Conservation (phyloP, 768 basidiomycete genomes). For the Lyophyllum atratum region DNA sequence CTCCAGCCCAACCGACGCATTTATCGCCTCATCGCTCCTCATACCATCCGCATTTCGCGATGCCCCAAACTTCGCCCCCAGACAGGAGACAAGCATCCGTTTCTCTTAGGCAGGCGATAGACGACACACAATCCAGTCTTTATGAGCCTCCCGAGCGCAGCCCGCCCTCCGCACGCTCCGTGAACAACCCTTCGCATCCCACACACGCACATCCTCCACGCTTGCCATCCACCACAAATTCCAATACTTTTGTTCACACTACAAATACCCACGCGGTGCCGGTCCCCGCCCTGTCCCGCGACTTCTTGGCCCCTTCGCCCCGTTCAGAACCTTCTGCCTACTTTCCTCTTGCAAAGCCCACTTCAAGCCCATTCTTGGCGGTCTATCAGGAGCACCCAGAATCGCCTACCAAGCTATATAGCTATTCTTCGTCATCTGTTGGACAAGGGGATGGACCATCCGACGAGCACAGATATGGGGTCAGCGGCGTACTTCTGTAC, state of each 20-base stretch:
- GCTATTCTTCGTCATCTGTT: neutral
- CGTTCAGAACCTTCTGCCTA: constrained; percentile 1
- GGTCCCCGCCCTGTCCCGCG: too few species aligned
- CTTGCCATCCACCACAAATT: too few species aligned
- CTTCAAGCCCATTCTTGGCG: constrained; percentile 2
- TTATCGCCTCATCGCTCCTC: too few species aligned
- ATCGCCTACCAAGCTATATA: neutral
- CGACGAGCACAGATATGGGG: neutral
- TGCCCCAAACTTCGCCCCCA: too few species aligned
- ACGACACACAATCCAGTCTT: neutral
- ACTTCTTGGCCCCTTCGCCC: neutral
- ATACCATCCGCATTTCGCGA: too few species aligned
- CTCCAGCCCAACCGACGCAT: too few species aligned
- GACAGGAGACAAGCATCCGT: too few species aligned
- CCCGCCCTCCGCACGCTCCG: too few species aligned
- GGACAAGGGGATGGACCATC: neutral
- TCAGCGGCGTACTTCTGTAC: neutral
- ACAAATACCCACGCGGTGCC: neutral
- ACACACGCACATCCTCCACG: too few species aligned
- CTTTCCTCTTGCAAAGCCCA: constrained; percentile 1
- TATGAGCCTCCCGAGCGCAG: neutral
- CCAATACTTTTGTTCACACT: too few species aligned
- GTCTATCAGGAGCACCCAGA: neutral
- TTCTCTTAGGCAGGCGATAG: neutral
- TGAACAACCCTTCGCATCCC: too few species aligned